These are phyloP conservation scores for Aspergillus heteromorphus DNA, from an alignment of 495 filamentous ascomycete genomes.

Conservation along the genomic window DNA sequence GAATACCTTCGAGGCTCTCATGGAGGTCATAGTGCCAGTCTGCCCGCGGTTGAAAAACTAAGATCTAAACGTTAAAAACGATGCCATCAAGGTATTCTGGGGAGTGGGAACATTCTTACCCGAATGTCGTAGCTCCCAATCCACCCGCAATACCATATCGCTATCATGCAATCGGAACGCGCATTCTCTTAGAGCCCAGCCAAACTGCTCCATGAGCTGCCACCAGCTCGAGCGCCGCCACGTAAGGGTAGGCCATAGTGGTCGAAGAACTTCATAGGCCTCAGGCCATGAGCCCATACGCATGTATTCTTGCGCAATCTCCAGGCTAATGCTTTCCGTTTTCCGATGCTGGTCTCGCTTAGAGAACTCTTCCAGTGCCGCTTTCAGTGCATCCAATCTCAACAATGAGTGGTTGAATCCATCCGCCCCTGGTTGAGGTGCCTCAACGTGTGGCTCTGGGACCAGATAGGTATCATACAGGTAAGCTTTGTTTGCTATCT, in stretches of 20 bases:
- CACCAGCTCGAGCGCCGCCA: slow-evolving; percentile 83
- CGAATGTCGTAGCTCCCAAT: slow-evolving; percentile 74
- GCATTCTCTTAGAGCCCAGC: slow-evolving; percentile 69
- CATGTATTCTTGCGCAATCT: slow-evolving; percentile 64
- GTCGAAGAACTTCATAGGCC: slow-evolving; percentile 60
- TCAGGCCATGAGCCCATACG: slow-evolving; percentile 56
- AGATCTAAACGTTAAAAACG: slow-evolving; percentile 1
- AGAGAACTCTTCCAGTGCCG: slow-evolving; percentile 60
- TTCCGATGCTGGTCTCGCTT: slow-evolving; percentile 57
- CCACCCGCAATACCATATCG: slow-evolving; percentile 65
- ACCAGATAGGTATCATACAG: slow-evolving; percentile 84
- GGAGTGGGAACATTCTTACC: slow-evolving; percentile 42
- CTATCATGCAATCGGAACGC: slow-evolving; percentile 58
- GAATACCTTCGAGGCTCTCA: slow-evolving; percentile 55
- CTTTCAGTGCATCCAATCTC: slow-evolving; percentile 55
- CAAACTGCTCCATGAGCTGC: slow-evolving; percentile 63
- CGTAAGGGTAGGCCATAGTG: slow-evolving; percentile 65
- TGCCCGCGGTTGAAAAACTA: slow-evolving; percentile 56
- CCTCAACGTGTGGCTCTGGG: slow-evolving; percentile 68
- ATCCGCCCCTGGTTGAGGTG: slow-evolving; percentile 42
- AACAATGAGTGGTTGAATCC: slow-evolving; percentile 60
- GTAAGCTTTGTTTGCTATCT: slow-evolving; percentile 61
- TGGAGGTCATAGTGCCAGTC: slow-evolving; percentile 72
- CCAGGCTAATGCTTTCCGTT: slow-evolving; percentile 63
- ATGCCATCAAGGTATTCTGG: background rate